These are phyloP conservation scores for Papiliotrema laurentii DNA, from an alignment of 1,284 basidiomycete genomes.

Conservation along the genomic window DNA sequence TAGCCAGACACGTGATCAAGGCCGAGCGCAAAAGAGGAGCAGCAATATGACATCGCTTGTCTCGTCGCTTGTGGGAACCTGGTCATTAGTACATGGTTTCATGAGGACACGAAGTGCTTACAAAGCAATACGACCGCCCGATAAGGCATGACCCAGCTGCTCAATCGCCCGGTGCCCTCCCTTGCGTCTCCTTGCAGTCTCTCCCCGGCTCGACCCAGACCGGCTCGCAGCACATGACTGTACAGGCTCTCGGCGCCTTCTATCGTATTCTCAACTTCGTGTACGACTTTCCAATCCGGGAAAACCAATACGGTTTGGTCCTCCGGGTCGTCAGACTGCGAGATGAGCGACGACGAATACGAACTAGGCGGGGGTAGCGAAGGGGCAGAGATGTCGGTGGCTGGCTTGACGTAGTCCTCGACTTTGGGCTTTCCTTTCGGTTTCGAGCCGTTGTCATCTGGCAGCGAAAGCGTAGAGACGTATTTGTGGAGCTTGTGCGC, in stretches of 20 bases:
- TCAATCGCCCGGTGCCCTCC: conserved; percentile 46
- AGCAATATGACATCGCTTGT: conserved; percentile 82
- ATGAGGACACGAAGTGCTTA: conserved; percentile 47
- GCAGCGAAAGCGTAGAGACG: conserved; percentile 8
- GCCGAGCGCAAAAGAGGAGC: conserved; percentile 69
- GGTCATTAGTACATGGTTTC: background rate
- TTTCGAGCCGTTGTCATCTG: conserved; percentile 8
- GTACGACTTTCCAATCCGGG: conserved; percentile 80
- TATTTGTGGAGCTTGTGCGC: conserved; percentile 56
- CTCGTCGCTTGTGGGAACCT: conserved; percentile 88
- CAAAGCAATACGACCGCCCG: conserved; percentile 74
- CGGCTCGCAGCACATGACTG: conserved; percentile 59
- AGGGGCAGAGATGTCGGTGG: conserved; percentile 16
- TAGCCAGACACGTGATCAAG: conserved; percentile 31
- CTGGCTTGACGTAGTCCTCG: conserved; percentile 22
- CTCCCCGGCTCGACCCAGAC: conserved; percentile 41
- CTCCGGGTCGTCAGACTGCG: conserved; percentile 61
- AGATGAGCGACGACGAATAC: conserved; percentile 74
- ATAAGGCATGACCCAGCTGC: conserved; percentile 60
- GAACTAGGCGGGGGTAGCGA: conserved; percentile 4
- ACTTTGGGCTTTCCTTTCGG: conserved; percentile 8
- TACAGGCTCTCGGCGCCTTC: conserved; percentile 68
- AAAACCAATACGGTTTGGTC: conserved; percentile 74
- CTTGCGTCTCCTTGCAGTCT: conserved; percentile 34
- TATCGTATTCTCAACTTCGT: conserved; percentile 60